Evolutionary conservation across 2,329 filamentous ascomycete species (phyloP).

Genomic region (Hymenoscyphus fructigenus): DNA sequence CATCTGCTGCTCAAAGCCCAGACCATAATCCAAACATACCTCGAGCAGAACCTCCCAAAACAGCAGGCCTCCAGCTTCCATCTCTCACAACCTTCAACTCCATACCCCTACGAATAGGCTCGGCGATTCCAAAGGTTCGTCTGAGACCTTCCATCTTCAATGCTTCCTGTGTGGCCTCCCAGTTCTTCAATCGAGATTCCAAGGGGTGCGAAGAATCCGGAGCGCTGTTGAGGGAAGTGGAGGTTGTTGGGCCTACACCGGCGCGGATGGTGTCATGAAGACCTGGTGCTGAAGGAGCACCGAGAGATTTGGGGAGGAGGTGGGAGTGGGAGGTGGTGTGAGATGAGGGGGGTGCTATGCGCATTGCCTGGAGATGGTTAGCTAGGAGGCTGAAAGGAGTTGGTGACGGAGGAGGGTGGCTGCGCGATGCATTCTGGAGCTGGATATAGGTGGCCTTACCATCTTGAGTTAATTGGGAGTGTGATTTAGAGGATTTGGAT

Average conservation of each 20-base stretch:
- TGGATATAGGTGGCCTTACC: neutral
- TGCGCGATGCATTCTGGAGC: neutral
- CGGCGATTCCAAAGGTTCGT: constrained; percentile 85
- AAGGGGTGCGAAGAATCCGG: constrained; percentile 76
- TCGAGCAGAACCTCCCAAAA: constrained; percentile 52
- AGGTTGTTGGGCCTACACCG: constrained; percentile 67
- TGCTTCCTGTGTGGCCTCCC: constrained; percentile 84
- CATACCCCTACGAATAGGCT: constrained; percentile 91
- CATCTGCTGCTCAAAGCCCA: neutral
- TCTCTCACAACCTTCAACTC: constrained; percentile 85
- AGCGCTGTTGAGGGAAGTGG: constrained; percentile 44
- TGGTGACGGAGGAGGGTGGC: neutral
- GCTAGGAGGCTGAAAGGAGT: constrained; percentile 2
- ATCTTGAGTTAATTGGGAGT: neutral
- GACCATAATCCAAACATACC: neutral
- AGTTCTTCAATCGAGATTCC: constrained; percentile 82
- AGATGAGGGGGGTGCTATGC: constrained; percentile 73
- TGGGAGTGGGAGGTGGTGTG: constrained; percentile 68
- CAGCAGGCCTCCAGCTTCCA: constrained; percentile 76
- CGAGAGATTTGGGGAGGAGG: constrained; percentile 54
- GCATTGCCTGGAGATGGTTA: constrained; percentile 66
- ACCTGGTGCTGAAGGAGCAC: constrained; percentile 87
- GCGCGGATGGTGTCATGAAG: constrained; percentile 90
- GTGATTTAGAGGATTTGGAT: neutral
- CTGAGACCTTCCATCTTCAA: constrained; percentile 87